These are phyloP conservation scores for Tricholoma furcatifolium DNA, from an alignment of 768 basidiomycete genomes.

Conservation along the genomic window DNA sequence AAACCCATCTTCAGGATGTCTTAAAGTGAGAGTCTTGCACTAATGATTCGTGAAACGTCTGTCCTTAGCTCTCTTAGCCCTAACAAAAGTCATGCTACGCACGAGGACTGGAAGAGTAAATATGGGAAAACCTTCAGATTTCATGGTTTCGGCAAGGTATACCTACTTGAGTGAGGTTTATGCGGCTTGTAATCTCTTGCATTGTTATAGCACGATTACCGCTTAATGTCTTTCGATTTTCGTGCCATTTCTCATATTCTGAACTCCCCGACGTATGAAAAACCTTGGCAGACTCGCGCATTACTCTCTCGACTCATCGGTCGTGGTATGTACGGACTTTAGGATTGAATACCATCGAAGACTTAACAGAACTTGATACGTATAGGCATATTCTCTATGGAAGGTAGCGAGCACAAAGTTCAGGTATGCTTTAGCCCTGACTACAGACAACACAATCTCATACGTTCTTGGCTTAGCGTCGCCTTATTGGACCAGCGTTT, in stretches of 20 bases:
- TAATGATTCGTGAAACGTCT: not conserved
- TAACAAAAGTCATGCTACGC: conserved; percentile 34
- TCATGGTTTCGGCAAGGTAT: conserved; percentile 53
- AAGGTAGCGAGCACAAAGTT: conserved; percentile 46
- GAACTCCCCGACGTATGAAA: conserved; percentile 47
- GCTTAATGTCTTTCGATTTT: conserved; percentile 52
- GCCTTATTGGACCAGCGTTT: conserved; percentile 52
- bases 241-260: conserved; percentile 48
- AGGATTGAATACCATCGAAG: not conserved
- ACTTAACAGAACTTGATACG: not conserved
- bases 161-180: not conserved
- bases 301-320: conserved; percentile 50
- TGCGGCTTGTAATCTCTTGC: not conserved
- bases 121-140: conserved; percentile 54
- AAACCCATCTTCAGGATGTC: conserved; percentile 44
- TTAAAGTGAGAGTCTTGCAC: conserved; percentile 38
- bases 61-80: conserved; percentile 33
- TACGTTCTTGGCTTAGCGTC: conserved; percentile 28
- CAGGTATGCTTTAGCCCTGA: conserved; percentile 26
- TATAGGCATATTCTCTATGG: conserved; percentile 50
- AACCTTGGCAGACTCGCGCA: conserved; percentile 55
- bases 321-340: conserved; percentile 31
- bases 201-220: conserved; percentile 44
- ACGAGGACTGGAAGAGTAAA: conserved; percentile 41
- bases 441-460: not conserved